A percentile compares a stretch with the other conserved stretches of the same genome.
phyloP scores from a whole-genome alignment of 73 alveolate genomes.

The Tetrahymena elliotti region DNA sequence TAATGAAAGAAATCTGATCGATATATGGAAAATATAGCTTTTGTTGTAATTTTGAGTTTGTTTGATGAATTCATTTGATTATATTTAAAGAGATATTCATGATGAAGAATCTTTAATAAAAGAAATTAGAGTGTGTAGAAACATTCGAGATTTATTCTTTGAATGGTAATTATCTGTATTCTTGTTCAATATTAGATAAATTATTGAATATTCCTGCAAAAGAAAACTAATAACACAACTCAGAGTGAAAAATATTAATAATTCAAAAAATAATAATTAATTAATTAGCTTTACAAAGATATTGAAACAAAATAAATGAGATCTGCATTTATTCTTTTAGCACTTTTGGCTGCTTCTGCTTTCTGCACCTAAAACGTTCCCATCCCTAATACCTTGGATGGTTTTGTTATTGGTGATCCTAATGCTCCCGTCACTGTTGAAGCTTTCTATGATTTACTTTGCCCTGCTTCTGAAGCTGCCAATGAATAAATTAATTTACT shows the following conservation, averaged over 20 bases:
- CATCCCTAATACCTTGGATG: not conserved
- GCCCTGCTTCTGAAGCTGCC: slow-evolving; percentile 32
- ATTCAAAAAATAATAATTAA: not conserved
- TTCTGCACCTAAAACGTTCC: not conserved
- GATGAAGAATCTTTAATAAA: not conserved
- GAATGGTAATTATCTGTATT: not conserved
- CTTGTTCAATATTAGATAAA: not conserved
- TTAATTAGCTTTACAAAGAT: not conserved
- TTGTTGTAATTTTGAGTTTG: not conserved
- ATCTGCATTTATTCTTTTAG: not conserved
- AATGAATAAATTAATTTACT: slow-evolving; percentile 4
- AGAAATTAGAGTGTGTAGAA: not conserved
- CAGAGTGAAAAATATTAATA: not conserved
- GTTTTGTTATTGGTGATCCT: not conserved
- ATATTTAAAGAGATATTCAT: not conserved
- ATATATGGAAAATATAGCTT: too few relatives aligned
- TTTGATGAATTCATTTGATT: not conserved
- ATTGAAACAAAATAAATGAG: not conserved
- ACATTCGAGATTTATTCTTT: not conserved
- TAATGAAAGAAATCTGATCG: too few relatives aligned
- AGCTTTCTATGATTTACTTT: slow-evolving; percentile 30
- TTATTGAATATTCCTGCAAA: not conserved
- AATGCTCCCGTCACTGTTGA: slow-evolving; percentile 7
- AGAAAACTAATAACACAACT: not conserved
- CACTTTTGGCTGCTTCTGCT: not conserved